A percentile compares a stretch with the other conserved stretches of the same genome.
Conservation (phyloP, 768 basidiomycete species). For the Mycena amicta region DNA sequence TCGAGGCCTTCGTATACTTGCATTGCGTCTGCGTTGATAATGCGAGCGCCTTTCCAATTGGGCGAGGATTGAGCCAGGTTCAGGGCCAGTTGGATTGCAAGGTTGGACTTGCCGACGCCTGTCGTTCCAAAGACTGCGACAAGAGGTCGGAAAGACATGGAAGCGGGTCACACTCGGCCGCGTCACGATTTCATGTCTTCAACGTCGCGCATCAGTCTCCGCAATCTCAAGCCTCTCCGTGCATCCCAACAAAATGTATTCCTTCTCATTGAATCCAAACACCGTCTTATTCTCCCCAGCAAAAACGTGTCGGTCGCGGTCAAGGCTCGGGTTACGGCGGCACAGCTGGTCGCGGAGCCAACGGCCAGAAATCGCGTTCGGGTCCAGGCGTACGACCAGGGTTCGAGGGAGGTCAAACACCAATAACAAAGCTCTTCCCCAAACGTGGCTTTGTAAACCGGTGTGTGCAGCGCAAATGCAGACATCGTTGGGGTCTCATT, state of each 20-base stretch:
- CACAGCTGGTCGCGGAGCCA: slow-evolving; percentile 91
- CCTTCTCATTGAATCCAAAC: neutral
- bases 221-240: slow-evolving; percentile 70
- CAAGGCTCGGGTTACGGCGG: slow-evolving; percentile 90
- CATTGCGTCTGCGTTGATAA: slow-evolving; percentile 98
- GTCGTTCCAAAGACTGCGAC: slow-evolving; percentile 92
- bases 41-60: slow-evolving; percentile 62
- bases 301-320: slow-evolving; percentile 94
- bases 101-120: slow-evolving; percentile 92
- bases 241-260: slow-evolving; percentile 69
- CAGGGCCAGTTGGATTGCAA: slow-evolving; percentile 86
- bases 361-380: slow-evolving; percentile 92
- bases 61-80: slow-evolving; percentile 40
- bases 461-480: slow-evolving; percentile 48
- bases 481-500: slow-evolving; percentile 1
- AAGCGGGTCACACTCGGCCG: neutral
- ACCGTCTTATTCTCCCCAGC: slow-evolving; percentile 44
- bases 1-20: slow-evolving; percentile 93
- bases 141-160: slow-evolving; percentile 59
- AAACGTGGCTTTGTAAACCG: slow-evolving; percentile 94
- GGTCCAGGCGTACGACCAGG: slow-evolving; percentile 82
- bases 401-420: slow-evolving; percentile 98
- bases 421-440: slow-evolving; percentile 86
- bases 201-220: slow-evolving; percentile 56
- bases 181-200: slow-evolving; percentile 30